These are phyloP conservation scores for Schwanniomyces polymorphus DNA, from an alignment of 805 yeast species.

Conservation along the genomic window DNA sequence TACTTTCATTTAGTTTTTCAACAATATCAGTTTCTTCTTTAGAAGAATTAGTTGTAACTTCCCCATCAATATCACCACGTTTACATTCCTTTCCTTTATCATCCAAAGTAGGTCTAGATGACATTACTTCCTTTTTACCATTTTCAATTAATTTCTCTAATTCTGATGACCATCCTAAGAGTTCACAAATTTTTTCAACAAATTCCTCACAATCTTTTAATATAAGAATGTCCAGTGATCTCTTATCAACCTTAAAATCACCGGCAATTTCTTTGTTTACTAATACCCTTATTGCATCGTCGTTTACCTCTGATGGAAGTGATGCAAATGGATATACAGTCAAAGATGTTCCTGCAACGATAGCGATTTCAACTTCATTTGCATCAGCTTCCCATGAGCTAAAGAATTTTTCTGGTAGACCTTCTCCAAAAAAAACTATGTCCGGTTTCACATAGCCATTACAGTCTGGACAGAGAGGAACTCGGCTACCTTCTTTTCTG, in stretches of 20 bases:
- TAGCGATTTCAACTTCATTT: constrained; percentile 61
- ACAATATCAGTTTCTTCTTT: background rate
- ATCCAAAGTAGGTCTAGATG: too few species aligned
- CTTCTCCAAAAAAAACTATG: constrained; percentile 93
- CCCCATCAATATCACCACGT: constrained; percentile 1
- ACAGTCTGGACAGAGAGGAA: constrained; percentile 64
- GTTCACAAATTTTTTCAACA: constrained; percentile 51
- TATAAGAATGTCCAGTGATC: constrained; percentile 61
- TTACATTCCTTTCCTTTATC: background rate
- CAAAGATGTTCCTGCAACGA: constrained; percentile 91
- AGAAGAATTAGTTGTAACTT: background rate
- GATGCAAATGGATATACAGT: constrained; percentile 90
- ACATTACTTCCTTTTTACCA: background rate
- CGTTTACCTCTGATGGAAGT: constrained; percentile 63
- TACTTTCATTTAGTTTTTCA: background rate
- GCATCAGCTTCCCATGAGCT: constrained; percentile 61
- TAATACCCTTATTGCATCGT: constrained; percentile 54
- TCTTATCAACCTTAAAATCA: constrained; percentile 48
- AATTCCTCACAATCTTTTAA: constrained; percentile 68
- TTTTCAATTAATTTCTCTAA: constrained; percentile 28
- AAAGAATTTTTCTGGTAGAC: constrained; percentile 71
- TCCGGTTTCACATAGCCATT: constrained; percentile 85
- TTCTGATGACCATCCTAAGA: constrained; percentile 66
- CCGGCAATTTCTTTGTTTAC: constrained; percentile 81
- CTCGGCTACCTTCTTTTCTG: constrained; percentile 29